Conservation (phyloP, 148 eudicot species). For the Pharnaceum exiguum region DNA sequence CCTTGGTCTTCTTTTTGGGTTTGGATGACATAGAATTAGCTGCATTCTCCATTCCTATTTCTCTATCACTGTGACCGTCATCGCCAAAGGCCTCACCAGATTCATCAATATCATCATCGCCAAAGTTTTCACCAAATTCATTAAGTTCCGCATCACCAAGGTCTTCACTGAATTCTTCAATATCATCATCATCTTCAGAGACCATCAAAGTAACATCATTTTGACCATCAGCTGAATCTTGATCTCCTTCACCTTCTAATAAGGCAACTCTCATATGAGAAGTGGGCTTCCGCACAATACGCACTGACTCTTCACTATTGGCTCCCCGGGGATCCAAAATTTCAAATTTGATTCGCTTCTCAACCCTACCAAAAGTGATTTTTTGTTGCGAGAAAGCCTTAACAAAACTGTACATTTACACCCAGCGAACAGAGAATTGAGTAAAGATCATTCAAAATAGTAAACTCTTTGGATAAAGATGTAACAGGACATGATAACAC, state of each 20-base stretch:
- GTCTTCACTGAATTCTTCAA: conserved; percentile 22
- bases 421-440: conserved; percentile 6
- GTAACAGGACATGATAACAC: no score
- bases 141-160: conserved; percentile 21
- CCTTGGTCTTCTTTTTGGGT: conserved; percentile 17
- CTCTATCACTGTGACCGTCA: background rate
- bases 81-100: conserved; percentile 1
- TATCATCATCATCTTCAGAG: conserved; percentile 22
- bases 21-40: conserved; percentile 21
- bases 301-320: conserved; percentile 8
- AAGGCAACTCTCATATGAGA: conserved; percentile 14
- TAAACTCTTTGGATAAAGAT: background rate
- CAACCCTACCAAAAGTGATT: conserved; percentile 67
- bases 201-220: conserved; percentile 6
- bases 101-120: conserved; percentile 2
- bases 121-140: conserved; percentile 7
- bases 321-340: conserved; percentile 33
- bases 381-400: conserved; percentile 52
- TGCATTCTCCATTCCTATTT: conserved; percentile 11
- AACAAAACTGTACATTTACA: conserved; percentile 62
- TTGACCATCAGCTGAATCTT: conserved; percentile 20
- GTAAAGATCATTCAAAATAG: background rate
- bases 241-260: conserved; percentile 17
- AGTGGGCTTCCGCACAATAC: conserved; percentile 3
- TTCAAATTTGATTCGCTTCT: conserved; percentile 77